phyloP scores from a whole-genome alignment of 768 basidiomycete genomes.

The Amanita jacksonii region DNA sequence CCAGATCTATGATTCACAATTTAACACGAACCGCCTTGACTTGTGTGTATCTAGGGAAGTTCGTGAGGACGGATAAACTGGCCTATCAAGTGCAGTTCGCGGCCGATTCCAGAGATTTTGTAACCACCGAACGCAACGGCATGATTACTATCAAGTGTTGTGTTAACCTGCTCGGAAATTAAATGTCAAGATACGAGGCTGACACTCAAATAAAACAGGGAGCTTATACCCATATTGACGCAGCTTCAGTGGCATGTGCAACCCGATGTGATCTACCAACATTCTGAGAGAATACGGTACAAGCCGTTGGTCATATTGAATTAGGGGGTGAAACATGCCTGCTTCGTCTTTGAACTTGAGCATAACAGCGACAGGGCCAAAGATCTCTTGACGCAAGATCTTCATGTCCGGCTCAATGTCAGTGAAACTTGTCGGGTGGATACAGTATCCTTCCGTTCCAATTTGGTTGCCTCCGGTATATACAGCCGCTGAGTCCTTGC shows the following conservation, averaged over 20 bases:
- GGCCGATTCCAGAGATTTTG: conserved; percentile 15
- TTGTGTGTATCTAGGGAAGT: neutral
- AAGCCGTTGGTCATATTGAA: conserved; percentile 62
- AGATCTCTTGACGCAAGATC: conserved; percentile 70
- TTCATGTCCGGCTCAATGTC: conserved; percentile 60
- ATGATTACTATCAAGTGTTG: conserved; percentile 25
- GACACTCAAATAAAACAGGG: conserved; percentile 3
- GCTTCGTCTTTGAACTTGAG: conserved; percentile 66
- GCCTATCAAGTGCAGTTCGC: conserved; percentile 20
- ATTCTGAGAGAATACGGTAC: conserved; percentile 78
- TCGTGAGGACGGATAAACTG: neutral
- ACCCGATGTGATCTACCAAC: conserved; percentile 64
- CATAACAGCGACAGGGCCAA: conserved; percentile 71
- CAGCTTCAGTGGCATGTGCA: conserved; percentile 70
- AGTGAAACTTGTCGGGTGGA: conserved; percentile 69
- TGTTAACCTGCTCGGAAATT: neutral
- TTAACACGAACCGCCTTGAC: neutral
- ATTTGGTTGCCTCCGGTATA: conserved; percentile 54
- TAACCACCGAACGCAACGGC: conserved; percentile 73
- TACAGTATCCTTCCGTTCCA: conserved; percentile 45
- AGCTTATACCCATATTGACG: conserved; percentile 57
- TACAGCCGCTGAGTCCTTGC: no score
- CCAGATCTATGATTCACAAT: neutral
- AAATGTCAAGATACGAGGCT: neutral
- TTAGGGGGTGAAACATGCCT: conserved; percentile 8